phyloP scores from a whole-genome alignment of 352 stramenopile species.

The Elongisporangium senticosum region DNA sequence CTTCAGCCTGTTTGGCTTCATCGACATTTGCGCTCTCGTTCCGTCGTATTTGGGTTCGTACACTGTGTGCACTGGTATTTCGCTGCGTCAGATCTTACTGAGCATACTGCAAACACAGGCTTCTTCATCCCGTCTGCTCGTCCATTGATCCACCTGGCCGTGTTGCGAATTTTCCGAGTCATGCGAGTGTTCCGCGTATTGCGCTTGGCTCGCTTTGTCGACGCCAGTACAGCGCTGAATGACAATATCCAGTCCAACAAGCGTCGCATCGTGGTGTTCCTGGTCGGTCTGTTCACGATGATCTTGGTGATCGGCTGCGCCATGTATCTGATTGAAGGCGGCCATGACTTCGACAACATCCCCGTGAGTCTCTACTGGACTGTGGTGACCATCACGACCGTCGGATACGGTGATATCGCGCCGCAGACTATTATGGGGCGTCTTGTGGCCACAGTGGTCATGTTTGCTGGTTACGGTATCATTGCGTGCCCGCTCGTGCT shows the following conservation, averaged over 20 bases:
- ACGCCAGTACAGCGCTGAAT: conserved; percentile 57
- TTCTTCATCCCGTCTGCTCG: conserved; percentile 56
- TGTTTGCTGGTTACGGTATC: conserved; percentile 85
- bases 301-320: conserved; percentile 76
- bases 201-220: conserved; percentile 65
- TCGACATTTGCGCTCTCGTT: conserved; percentile 74
- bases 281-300: conserved; percentile 66
- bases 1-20: conserved; percentile 62
- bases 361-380: conserved; percentile 86
- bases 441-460: conserved; percentile 77
- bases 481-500: conserved; percentile 79
- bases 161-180: conserved; percentile 75
- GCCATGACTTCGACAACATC: conserved; percentile 80
- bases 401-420: conserved; percentile 83
- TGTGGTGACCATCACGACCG: conserved; percentile 84
- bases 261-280: conserved; percentile 68
- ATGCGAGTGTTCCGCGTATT: conserved; percentile 77
- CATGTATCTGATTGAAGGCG: conserved; percentile 82
- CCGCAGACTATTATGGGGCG: conserved; percentile 74
- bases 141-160: conserved; percentile 62
- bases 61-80: not conserved
- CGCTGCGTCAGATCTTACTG: conserved; percentile 2
- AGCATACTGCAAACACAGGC: conserved; percentile 7
- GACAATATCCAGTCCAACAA: conserved; percentile 82
- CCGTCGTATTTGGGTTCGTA: conserved; percentile 67